Conservation (phyloP, 208 protist genomes). For the Acanthamoeba sp. region DNA sequence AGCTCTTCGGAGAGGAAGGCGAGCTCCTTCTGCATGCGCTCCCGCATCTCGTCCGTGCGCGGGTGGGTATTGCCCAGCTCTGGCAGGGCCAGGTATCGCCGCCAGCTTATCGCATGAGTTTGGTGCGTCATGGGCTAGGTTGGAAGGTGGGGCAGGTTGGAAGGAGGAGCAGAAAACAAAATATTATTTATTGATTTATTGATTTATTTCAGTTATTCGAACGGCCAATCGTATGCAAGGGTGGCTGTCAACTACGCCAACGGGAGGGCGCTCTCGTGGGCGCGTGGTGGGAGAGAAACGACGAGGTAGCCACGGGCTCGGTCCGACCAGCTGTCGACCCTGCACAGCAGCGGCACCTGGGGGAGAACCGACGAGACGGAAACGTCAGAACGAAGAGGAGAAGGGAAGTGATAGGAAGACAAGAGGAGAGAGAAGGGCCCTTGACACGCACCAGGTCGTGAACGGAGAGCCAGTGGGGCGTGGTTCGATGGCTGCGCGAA, state of each 20-base stretch:
- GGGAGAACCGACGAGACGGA: too few species aligned
- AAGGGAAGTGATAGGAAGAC: too few species aligned
- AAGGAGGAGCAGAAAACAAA: too few species aligned
- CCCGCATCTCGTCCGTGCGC: not conserved
- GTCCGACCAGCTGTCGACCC: not conserved
- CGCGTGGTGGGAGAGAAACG: not conserved
- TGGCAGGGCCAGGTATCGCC: not conserved
- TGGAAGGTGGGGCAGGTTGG: too few species aligned
- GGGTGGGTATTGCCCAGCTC: not conserved
- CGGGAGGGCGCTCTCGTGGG: too few species aligned
- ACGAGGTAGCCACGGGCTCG: not conserved
- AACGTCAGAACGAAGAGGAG: too few species aligned
- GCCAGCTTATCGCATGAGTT: not conserved
- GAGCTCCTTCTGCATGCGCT: not conserved
- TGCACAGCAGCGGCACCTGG: not conserved
- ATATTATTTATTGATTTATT: too few species aligned
- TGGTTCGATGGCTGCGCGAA: not conserved
- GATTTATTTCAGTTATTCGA: too few species aligned
- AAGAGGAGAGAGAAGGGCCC: too few species aligned
- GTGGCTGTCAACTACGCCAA: too few species aligned
- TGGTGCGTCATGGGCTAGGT: conserved; percentile 39
- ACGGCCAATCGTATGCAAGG: too few species aligned
- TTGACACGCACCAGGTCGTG: not conserved
- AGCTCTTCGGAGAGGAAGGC: conserved; percentile 3
- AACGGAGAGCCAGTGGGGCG: not conserved